These are phyloP conservation scores for Coelastrella sp. DNA, from an alignment of 139 green algal genomes.

Conservation along the genomic window DNA sequence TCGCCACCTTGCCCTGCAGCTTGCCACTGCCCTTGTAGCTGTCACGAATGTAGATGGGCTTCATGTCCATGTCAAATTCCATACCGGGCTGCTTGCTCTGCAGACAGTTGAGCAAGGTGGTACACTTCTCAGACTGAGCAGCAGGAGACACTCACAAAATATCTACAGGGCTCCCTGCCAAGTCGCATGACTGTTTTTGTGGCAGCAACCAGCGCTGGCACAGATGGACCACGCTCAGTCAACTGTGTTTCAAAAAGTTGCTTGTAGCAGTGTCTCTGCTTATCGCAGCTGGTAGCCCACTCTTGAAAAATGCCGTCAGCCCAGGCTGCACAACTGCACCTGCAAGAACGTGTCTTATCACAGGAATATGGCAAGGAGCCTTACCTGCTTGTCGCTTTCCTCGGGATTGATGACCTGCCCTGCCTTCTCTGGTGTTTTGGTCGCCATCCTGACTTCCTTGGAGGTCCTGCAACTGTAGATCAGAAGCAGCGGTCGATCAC, in stretches of 20 bases:
- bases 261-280: too few species aligned
- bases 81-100: slow-evolving; percentile 49
- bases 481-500: too few species aligned
- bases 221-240: too few species aligned
- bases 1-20: slow-evolving; percentile 57
- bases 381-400: slow-evolving; percentile 29
- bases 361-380: background rate
- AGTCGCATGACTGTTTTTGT: too few species aligned
- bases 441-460: background rate
- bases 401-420: slow-evolving; percentile 27
- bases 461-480: background rate
- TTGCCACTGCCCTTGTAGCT: slow-evolving; percentile 58
- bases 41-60: slow-evolving; percentile 59
- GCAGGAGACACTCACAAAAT: background rate
- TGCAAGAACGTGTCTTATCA: background rate
- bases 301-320: background rate
- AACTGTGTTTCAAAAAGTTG: too few species aligned
- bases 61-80: slow-evolving; percentile 54
- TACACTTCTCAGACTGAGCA: background rate
- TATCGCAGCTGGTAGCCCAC: background rate
- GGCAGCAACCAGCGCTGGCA: too few species aligned
- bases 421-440: slow-evolving; percentile 8
- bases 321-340: background rate
- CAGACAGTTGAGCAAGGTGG: background rate
- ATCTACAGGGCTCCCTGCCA: too few species aligned